Base-by-base conservation (phyloP, 2,329 filamentous ascomycete species). In the Rutstroemia sp. region DNA sequence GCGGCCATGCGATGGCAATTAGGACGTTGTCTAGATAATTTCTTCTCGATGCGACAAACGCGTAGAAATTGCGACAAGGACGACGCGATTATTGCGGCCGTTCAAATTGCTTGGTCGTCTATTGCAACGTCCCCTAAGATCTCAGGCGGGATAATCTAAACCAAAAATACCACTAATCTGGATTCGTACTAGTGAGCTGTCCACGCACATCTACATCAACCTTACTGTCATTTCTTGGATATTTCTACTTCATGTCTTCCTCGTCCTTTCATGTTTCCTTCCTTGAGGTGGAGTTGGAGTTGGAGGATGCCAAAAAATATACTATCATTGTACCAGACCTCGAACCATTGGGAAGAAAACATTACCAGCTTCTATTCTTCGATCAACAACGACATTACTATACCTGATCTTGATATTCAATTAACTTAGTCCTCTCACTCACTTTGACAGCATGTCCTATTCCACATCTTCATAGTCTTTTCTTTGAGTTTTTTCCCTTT, bases 1-100 rank as follows among this genome's bases (percentile, higher is more conserved):
- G 56, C 53, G 56, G 56, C 63, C 63, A 65, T 65, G 57, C 57
- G 50, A 54, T 47, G 56, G 45, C 37, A 37, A 48, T 51, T 30
- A 25, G 7, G 38, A 51, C 51, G 47, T 56, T 56, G 19, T 51
- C 21, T 27, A 5, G 37, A 44, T 27, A 44, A 14, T 17, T 25
- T 30, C 44, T 48, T 44, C 34, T 56, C 37, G 38, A 56, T 51
- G 53, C 53, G 47, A 56, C 53, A 21, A 46, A 56, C 53, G 53
- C 53, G 53, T 56, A 51, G 53, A 51, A 56, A 45, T 34, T 47
- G 44, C 44, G 23, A 47, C 23, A n/a, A 44, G 41, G 47, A 48
- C 56, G 60, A 60, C 58, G 60, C 60, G 58, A 53, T 57, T 48
- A 27, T n/a, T 51, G 27, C 49, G n/a, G 42, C 46, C 21, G 16